A percentile compares a stretch with the other conserved stretches of the same genome.
These are phyloP conservation scores for Hypholoma fasciculare DNA, from an alignment of 768 basidiomycete species.

Conservation along the genomic window DNA sequence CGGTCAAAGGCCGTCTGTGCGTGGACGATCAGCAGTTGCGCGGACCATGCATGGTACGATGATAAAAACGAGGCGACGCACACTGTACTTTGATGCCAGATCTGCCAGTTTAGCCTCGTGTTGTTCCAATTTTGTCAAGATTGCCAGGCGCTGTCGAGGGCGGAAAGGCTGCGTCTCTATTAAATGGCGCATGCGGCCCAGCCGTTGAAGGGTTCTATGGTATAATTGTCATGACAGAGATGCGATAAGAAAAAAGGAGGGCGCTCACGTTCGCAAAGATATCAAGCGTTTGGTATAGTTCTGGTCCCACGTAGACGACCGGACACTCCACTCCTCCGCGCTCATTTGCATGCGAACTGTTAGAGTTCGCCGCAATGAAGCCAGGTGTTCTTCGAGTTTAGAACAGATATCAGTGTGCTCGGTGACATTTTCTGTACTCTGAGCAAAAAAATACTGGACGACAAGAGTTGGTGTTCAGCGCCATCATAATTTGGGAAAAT, in stretches of 20 bases:
- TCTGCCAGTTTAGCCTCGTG: constrained; percentile 39
- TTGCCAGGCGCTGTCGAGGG: constrained; percentile 25
- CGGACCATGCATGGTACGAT: not conserved
- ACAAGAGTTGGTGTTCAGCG: not conserved
- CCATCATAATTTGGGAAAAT: not conserved
- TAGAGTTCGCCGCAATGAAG: constrained; percentile 23
- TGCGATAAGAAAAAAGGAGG: constrained; percentile 2
- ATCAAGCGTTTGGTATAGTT: constrained; percentile 30
- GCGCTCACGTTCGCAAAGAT: constrained; percentile 34
- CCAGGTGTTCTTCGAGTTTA: constrained; percentile 26
- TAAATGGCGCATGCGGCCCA: constrained; percentile 24
- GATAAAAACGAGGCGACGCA: constrained; percentile 16
- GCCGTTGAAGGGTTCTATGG: constrained; percentile 29
- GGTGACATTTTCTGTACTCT: constrained; percentile 18
- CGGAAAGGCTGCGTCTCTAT: constrained; percentile 26
- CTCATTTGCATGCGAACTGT: constrained; percentile 25
- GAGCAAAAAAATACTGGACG: constrained; percentile 25
- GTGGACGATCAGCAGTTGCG: not conserved
- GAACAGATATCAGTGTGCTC: constrained; percentile 30
- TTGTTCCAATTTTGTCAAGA: constrained; percentile 35
- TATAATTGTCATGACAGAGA: constrained; percentile 8
- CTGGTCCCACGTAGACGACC: constrained; percentile 31
- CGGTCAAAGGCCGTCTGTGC: constrained; percentile 32
- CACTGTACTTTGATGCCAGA: constrained; percentile 36
- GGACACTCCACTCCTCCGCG: constrained; percentile 32